Evolutionary conservation across 75 land plant genomes (phyloP).

Genomic region (Cryptomeria japonica): DNA sequence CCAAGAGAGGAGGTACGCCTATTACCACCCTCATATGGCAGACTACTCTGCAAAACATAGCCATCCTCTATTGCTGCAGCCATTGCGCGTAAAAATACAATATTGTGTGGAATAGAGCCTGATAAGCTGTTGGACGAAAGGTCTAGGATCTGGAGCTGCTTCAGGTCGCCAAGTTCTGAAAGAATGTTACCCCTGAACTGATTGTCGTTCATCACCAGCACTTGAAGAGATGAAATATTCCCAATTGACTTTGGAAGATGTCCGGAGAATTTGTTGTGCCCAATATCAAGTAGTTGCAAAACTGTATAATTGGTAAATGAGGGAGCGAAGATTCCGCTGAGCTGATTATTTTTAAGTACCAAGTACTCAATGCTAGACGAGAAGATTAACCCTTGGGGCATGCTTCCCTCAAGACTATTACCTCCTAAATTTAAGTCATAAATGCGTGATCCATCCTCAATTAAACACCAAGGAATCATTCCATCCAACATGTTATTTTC

Average conservation of each 20-base stretch:
- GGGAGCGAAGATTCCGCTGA: neutral
- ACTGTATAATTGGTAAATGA: neutral
- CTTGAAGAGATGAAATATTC: neutral
- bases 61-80: neutral
- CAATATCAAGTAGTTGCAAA: neutral
- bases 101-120: neutral
- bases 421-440: constrained; percentile 15
- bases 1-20: neutral
- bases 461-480: constrained; percentile 14
- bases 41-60: neutral
- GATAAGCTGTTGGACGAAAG: neutral
- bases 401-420: neutral
- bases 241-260: neutral
- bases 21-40: too few relatives aligned
- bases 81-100: neutral
- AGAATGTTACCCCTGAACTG: neutral
- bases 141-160: neutral
- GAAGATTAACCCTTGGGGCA: constrained; percentile 13
- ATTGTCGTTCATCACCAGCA: neutral
- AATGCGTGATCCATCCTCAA: neutral
- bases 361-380: neutral
- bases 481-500: constrained; percentile 17
- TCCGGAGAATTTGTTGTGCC: neutral
- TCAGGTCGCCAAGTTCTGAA: neutral
- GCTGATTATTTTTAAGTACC: neutral